These are phyloP conservation scores for Ceratocystis ficicola DNA, from an alignment of 2,329 filamentous ascomycete species.

Conservation along the genomic window DNA sequence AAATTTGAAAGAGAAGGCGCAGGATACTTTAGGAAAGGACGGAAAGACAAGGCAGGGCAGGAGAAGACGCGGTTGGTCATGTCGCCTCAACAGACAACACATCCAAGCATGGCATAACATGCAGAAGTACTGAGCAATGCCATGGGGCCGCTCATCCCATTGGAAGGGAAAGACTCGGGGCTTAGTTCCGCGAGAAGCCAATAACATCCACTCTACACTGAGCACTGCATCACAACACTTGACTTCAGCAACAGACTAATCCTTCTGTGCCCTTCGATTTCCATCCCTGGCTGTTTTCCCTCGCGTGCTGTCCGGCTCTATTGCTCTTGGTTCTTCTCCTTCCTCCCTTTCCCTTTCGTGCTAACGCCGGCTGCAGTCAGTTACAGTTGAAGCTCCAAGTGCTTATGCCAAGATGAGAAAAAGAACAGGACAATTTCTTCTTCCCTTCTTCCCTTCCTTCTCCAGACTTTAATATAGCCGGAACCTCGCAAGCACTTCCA, in stretches of 20 bases:
- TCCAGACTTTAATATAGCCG: neutral
- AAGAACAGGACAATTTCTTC: neutral
- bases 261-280: neutral
- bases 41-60: conserved; percentile 24
- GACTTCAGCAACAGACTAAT: neutral
- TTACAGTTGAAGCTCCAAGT: neutral
- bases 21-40: conserved; percentile 22
- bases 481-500: neutral
- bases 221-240: no score
- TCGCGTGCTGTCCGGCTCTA: no score
- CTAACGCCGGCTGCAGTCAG: neutral
- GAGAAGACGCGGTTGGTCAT: conserved; percentile 28
- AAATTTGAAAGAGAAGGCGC: conserved; percentile 24
- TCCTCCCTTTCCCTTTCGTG: neutral
- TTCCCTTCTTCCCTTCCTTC: conserved; percentile 5
- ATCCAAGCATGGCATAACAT: conserved; percentile 8
- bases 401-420: conserved; percentile 1
- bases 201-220: neutral
- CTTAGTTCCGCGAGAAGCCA: conserved; percentile 7
- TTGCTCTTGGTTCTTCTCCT: neutral
- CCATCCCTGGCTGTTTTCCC: neutral
- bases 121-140: neutral
- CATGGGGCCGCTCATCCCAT: neutral
- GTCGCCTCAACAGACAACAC: conserved; percentile 1
- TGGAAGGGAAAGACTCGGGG: neutral